Base-by-base conservation (phyloP, 1,139 yeast species). In the Hyphopichia wangnamkhiaoensis region DNA sequence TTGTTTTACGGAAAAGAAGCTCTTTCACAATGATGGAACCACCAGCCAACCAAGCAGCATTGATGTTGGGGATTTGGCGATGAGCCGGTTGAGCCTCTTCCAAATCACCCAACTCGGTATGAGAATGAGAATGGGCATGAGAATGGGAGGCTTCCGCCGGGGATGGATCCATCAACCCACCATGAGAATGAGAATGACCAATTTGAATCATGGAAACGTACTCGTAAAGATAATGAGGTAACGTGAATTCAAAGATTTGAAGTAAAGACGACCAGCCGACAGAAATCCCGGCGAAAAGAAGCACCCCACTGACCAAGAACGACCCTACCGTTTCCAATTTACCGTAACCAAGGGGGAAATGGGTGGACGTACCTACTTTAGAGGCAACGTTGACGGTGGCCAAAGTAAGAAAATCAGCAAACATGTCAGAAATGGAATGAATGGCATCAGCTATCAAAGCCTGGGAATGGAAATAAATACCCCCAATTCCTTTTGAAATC, bases 11-110 rank as follows among this genome's bases (percentile, higher is more conserved):
- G 63, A 80, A 93, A 34, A 93, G 79, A 75, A 95, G 74, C 60
- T 93, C 98, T 57, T 93, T 93, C 35, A 90, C 77, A 3, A 75
- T 76, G 43, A 93, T 88, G 2, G 96, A 89, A 2, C 82, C 96
- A 34, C 84, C 82, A 0, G 98, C 98, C 35, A 93, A 73, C 96
- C 97, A 91, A 9, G 97, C 96, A 3, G 98, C 98, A 57, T 89
- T 90, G 48, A 93, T 77, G 55, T 88, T 78, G 1, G 93, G 85
- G 2, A 76, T 68, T 39, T 74, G 76, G 20, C 55, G 45, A 14
- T 23, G 31, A 2, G 33, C 12, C 12, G 8, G 24, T 9, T n/a
- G 26, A 47, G 6, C 29, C 14, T 12, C 6, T 12, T 7, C 39
- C 42, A 34, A 14, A 10, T 31, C 34, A 13, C 8, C 13, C 24